Evolutionary conservation across 2,329 filamentous ascomycete species (phyloP), one percentile per base, ranked within the genome.

Genomic region (Lachnum nothofagi): DNA sequence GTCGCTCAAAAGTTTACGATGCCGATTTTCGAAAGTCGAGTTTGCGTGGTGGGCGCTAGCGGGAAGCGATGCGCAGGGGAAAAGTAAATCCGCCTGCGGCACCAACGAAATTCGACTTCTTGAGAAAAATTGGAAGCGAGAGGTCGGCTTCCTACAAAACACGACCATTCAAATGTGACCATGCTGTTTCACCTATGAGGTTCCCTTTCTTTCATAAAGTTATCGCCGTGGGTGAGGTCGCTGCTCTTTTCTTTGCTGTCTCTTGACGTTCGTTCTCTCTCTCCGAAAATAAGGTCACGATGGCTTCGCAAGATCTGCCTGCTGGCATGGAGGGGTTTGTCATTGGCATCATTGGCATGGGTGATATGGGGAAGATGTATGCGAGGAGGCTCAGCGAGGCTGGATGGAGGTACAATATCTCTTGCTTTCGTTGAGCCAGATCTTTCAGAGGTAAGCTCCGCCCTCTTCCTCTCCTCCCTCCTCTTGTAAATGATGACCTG

Each of bases 301-400:
- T 27, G 27, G 37, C 40, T 27, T 42, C 44, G 5, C 46, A 23
- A 17, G 53, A 51, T 38, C 41, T 55, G 24, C 31, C 35, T 24
- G 49, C 33, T 8, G 48, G 25, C 24, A 60, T 61, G 54, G 54
- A 61, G 7, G 75, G 79, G 64, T 88, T 88, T 67, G 82, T 85
- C 55, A 80, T 98, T 59, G 93, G 93, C 59, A 86, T 98, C 65
- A 98, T 98, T 67, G 93, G 93, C 53, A 96, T 98, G 91, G 93
- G 93, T 57, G 91, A 96, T 65, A 98, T 98, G 93, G 93, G 93
- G 64, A 95, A 86, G 78, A 94, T 98, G 89, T 98, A 98, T 70
- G 88, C 93, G 64, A 82, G 86, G 65, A 82, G 83, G 65, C 80
- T 98, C 63, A 90, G 88, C 70, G 81, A 82, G 66, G 93, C 91